Evolutionary conservation across 163 green algal species (phyloP).

Genomic region (Picocystis sp.): DNA sequence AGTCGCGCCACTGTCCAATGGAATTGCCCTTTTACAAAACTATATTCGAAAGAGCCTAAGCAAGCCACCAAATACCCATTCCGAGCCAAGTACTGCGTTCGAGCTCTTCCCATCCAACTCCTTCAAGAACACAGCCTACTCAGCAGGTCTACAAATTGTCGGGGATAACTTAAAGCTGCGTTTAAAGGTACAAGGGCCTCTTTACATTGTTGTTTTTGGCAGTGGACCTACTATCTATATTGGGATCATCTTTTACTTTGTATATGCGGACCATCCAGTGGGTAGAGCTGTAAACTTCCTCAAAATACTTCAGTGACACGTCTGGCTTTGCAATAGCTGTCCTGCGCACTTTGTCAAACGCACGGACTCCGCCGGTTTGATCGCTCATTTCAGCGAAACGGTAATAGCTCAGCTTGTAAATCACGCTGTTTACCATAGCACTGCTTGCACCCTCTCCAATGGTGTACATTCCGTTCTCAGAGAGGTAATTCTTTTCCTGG

Average conservation of each 20-base stretch:
- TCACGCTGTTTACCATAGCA: constrained; percentile 65
- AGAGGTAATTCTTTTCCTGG: constrained; percentile 71
- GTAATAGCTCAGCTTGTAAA: constrained; percentile 93
- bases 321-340: constrained; percentile 41
- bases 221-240: neutral
- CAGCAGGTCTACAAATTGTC: too few relatives aligned
- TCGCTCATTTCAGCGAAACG: constrained; percentile 8
- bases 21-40: too few relatives aligned
- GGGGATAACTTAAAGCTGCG: too few relatives aligned
- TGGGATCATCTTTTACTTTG: constrained; percentile 19
- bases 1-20: too few relatives aligned
- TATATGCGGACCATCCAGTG: constrained; percentile 93
- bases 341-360: constrained; percentile 39
- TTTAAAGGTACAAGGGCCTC: too few relatives aligned
- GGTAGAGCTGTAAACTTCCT: constrained; percentile 82
- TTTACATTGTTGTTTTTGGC: too few relatives aligned
- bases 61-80: too few relatives aligned
- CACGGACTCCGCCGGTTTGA: neutral
- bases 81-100: too few relatives aligned
- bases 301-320: constrained; percentile 77
- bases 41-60: too few relatives aligned
- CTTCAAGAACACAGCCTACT: too few relatives aligned
- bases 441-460: constrained; percentile 50
- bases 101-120: too few relatives aligned
- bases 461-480: constrained; percentile 43